Conservation (phyloP, 805 yeast species). For the Ogataea paraovalis region DNA sequence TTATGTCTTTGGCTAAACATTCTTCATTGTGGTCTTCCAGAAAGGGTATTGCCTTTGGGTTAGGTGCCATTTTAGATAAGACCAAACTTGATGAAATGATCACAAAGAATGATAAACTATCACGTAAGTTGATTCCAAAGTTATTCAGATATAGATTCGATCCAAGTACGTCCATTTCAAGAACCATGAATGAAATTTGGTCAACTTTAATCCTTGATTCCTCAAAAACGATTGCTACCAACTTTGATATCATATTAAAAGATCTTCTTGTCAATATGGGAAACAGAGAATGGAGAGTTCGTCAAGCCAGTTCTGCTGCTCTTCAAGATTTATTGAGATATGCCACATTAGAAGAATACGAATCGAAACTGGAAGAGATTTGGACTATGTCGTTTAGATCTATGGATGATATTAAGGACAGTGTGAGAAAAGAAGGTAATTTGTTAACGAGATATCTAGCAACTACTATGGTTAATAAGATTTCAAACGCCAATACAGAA, state of each 20-base stretch:
- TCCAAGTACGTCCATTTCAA: slow-evolving; percentile 69
- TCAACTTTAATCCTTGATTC: slow-evolving; percentile 56
- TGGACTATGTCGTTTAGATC: slow-evolving; percentile 88
- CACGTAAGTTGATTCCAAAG: slow-evolving; percentile 70
- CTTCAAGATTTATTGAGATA: slow-evolving; percentile 64
- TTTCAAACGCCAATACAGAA: slow-evolving; percentile 41
- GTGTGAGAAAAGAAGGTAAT: slow-evolving; percentile 80
- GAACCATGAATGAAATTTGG: slow-evolving; percentile 91
- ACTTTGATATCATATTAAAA: slow-evolving; percentile 54
- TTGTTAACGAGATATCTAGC: slow-evolving; percentile 66
- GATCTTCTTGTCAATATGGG: slow-evolving; percentile 71
- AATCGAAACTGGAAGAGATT: slow-evolving; percentile 52
- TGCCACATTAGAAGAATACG: slow-evolving; percentile 51
- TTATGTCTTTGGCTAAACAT: slow-evolving; percentile 86
- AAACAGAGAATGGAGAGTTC: slow-evolving; percentile 84
- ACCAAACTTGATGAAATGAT: slow-evolving; percentile 65
- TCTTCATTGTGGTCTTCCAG: slow-evolving; percentile 90
- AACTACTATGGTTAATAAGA: slow-evolving; percentile 52
- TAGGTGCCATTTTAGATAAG: slow-evolving; percentile 80
- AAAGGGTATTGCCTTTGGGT: slow-evolving; percentile 91
- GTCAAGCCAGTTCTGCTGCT: slow-evolving; percentile 82
- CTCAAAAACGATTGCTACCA: slow-evolving; percentile 45
- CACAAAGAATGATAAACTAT: slow-evolving; percentile 46
- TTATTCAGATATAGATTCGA: slow-evolving; percentile 82
- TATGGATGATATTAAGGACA: slow-evolving; percentile 92